These are phyloP conservation scores for Catharanthus roseus DNA, from an alignment of 257 asterid genomes.

Conservation along the genomic window DNA sequence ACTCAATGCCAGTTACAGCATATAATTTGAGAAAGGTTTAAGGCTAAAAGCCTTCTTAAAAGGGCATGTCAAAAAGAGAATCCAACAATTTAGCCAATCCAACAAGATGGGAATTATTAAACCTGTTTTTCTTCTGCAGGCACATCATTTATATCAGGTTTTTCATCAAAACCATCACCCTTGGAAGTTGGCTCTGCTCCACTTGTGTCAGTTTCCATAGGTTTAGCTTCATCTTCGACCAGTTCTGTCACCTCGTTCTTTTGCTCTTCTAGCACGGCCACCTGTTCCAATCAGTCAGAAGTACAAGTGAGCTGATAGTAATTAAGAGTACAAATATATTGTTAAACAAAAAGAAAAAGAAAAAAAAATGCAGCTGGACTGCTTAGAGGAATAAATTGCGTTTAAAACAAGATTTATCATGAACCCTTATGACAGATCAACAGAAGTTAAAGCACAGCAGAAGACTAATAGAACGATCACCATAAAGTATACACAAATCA, in stretches of 20 bases:
- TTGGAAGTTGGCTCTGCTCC: slow-evolving; percentile 39
- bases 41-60: not conserved
- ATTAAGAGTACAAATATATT: not conserved
- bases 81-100: not conserved
- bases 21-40: not conserved
- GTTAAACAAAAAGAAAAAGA: not conserved
- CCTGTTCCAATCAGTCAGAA: slow-evolving; percentile 33
- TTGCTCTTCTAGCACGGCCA: slow-evolving; percentile 77
- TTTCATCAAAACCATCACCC: slow-evolving; percentile 51
- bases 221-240: slow-evolving; percentile 60
- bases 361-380: not conserved
- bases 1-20: not conserved
- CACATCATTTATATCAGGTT: slow-evolving; percentile 85
- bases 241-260: slow-evolving; percentile 56
- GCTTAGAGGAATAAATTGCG: not conserved
- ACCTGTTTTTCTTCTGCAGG: slow-evolving; percentile 70
- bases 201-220: slow-evolving; percentile 38
- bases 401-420: not conserved
- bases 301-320: slow-evolving; percentile 13
- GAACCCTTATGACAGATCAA: not conserved
- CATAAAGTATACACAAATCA: not conserved
- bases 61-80: not conserved
- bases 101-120: not conserved
- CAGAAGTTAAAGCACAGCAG: not conserved
- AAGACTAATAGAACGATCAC: not conserved